These are phyloP conservation scores for Skeletonema menzelii DNA, from an alignment of 108 stramenopile genomes.

Conservation along the genomic window DNA sequence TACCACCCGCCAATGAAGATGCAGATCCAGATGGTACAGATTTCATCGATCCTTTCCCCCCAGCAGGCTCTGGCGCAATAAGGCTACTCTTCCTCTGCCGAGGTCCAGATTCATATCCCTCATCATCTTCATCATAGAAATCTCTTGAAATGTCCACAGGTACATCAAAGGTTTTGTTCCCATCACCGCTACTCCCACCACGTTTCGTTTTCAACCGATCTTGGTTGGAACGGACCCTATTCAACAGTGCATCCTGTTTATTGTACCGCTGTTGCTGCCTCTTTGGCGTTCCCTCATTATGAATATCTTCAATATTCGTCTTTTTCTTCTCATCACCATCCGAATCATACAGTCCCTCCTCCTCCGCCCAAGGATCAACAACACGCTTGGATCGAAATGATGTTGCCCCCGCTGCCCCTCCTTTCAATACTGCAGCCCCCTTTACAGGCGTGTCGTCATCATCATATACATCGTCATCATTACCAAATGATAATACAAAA, in stretches of 20 bases:
- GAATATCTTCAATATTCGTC: neutral
- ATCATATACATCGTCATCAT: constrained; percentile 10
- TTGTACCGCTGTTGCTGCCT: constrained; percentile 2
- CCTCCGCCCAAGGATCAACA: constrained; percentile 59
- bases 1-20: constrained; percentile 27
- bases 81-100: constrained; percentile 29
- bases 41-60: constrained; percentile 48
- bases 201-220: constrained; percentile 18
- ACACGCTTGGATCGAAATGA: constrained; percentile 33
- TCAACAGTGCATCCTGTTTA: constrained; percentile 35
- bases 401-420: neutral
- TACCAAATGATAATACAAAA: constrained; percentile 16
- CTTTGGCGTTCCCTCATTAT: neutral
- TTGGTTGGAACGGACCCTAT: constrained; percentile 51
- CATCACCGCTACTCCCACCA: neutral
- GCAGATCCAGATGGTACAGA: neutral
- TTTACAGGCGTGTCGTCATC: neutral
- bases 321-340: neutral
- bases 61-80: constrained; percentile 61
- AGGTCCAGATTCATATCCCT: constrained; percentile 46
- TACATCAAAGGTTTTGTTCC: constrained; percentile 9
- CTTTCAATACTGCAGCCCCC: constrained; percentile 5
- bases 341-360: constrained; percentile 16
- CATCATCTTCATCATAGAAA: constrained; percentile 61
- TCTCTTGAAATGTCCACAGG: constrained; percentile 19